Conservation (phyloP, 1,284 basidiomycete species). For the Veloboletus limbatus region DNA sequence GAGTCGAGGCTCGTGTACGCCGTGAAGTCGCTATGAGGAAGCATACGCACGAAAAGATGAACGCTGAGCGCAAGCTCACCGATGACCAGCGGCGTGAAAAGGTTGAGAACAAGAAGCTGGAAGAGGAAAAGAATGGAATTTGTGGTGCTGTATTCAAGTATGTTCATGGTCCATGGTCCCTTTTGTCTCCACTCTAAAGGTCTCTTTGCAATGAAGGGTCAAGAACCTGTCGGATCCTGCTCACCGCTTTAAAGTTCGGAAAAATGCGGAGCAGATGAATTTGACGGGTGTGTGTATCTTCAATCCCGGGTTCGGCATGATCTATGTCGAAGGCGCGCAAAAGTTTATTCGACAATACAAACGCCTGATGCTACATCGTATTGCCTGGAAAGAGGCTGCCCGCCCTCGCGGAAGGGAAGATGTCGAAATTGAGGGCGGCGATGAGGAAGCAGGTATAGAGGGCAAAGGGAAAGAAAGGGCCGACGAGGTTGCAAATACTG, state of each 20-base stretch:
- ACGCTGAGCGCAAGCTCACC: constrained; percentile 87
- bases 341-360: constrained; percentile 90
- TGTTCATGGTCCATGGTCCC: constrained; percentile 30
- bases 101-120: constrained; percentile 76
- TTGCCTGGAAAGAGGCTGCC: constrained; percentile 93
- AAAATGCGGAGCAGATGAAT: constrained; percentile 90
- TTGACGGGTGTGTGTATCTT: constrained; percentile 90
- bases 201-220: constrained; percentile 52
- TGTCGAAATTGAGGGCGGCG: constrained; percentile 58
- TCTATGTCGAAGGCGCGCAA: constrained; percentile 90
- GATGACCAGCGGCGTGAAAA: constrained; percentile 89
- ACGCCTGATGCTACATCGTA: constrained; percentile 82
- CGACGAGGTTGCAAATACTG: constrained; percentile 16
- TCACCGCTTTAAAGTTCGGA: constrained; percentile 95
- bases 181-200: not conserved
- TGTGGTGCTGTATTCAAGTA: constrained; percentile 88
- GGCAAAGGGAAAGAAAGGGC: constrained; percentile 33
- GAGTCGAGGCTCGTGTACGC: constrained; percentile 93
- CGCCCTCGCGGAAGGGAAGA: constrained; percentile 71
- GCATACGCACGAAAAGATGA: constrained; percentile 90
- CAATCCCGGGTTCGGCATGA: constrained; percentile 84
- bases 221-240: constrained; percentile 87
- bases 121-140: constrained; percentile 88
- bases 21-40: constrained; percentile 90
- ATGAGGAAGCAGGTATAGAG: constrained; percentile 42